phyloP scores from a whole-genome alignment of 1,284 basidiomycete species.

The Moesziomyces sp. region DNA sequence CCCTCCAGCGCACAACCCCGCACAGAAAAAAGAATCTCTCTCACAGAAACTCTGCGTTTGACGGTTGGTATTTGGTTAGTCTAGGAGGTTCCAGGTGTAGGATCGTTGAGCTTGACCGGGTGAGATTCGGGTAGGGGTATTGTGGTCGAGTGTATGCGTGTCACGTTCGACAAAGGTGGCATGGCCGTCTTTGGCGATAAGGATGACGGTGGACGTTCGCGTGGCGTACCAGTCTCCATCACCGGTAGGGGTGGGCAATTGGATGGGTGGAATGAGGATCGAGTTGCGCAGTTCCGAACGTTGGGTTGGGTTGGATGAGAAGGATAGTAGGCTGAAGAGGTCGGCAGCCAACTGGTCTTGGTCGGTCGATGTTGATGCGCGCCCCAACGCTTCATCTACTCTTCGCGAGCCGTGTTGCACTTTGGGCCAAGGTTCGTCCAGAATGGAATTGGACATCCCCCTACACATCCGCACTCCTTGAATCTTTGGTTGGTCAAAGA shows the following conservation, averaged over 20 bases:
- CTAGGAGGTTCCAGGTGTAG: constrained; percentile 1
- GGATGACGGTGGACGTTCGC: constrained; percentile 43
- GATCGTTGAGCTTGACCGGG: background rate
- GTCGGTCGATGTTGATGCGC: background rate
- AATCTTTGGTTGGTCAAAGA: background rate
- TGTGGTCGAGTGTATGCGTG: background rate
- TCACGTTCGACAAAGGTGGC: constrained; percentile 43
- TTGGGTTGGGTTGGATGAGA: constrained; percentile 13
- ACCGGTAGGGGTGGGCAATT: constrained; percentile 1
- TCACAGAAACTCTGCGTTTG: too few relatives aligned
- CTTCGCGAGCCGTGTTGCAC: too few relatives aligned
- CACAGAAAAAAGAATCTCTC: constrained; percentile 9
- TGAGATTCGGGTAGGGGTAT: background rate
- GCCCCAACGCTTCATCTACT: too few relatives aligned
- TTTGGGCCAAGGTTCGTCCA: constrained; percentile 40
- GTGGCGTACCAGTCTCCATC: constrained; percentile 47
- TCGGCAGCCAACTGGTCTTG: constrained; percentile 14
- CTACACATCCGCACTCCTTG: background rate
- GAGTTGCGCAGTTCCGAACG: constrained; percentile 31
- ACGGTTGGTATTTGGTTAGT: too few relatives aligned
- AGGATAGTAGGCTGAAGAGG: constrained; percentile 39
- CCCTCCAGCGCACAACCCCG: too few relatives aligned
- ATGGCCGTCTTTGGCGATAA: constrained; percentile 17
- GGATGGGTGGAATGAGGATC: constrained; percentile 40
- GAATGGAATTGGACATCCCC: constrained; percentile 41